Evolutionary conservation across 768 basidiomycete species (phyloP), one percentile per base, ranked within the genome.

Genomic region (Tulasnella sp.): DNA sequence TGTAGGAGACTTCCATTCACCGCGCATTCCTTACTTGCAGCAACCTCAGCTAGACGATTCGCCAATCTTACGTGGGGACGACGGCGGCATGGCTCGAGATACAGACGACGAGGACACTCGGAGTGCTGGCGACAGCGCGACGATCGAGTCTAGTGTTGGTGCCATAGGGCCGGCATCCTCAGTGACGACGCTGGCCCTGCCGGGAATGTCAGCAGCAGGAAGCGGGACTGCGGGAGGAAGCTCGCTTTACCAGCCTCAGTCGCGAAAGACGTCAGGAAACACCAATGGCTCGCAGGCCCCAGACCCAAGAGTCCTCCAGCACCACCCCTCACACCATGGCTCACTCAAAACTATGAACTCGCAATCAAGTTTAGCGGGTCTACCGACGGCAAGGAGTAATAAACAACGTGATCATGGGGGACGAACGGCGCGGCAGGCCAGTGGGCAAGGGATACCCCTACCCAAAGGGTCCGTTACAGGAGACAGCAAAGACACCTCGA

Each of bases 261-360:
- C 65, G 8, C 66, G 35, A 17, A 35, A 36, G 65, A n/a, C 72
- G 26, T 64, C 67, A 9, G 36, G 19, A 26, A 34, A 47, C 26
- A 26, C 69, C 39, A 42, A 42, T 37, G 67, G 37, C 42, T 34
- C 62, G 29, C 40, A 35, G 14, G 42, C 39, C 34, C 42, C 39
- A 11, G 35, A 32, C 29, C 42, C 41, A 3, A 42, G 47, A n/a
- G 44, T 52, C 11, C 14, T 70, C 6, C 40, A 70, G 29, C 69
- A 70, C 34, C 69, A 70, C 59, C 47, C 52, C 17, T 71, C 70
- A 7, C 70, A 62, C 47, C 42, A 39, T 8, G 62, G 29, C 19
- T 64, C 70, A 9, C 39, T 71, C 9, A 71, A 62, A 64, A 72
- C 37, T 26, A 73, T 62, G 52, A 69, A 52, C 34, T 67, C 72